Evolutionary conservation across 2,329 filamentous ascomycete species (phyloP), one percentile per base, ranked within the genome.

Genomic region (Phoma sp.): DNA sequence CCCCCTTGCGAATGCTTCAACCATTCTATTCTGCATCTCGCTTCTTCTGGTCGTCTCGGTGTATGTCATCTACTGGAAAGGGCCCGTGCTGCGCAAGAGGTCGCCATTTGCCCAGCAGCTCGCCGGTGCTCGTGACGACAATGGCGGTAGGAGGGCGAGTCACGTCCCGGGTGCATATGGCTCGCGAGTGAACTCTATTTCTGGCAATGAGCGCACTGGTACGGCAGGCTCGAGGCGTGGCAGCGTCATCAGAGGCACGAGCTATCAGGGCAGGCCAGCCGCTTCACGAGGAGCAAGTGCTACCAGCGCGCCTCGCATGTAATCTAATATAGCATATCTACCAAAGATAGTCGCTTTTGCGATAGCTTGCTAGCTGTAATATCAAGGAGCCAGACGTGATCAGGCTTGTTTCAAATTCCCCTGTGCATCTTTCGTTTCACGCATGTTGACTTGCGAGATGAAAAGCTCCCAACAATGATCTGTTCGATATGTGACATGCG

Each of bases 61-160:
- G 2, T 63, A 83, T 18, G 76, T 86, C 4, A 77, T 81, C 8
- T 76, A 81, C 38, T 81, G 78, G 77, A 82, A 84, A 60, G 84
- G 85, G 0, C 82, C 83, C 0, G 71, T 70, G 2, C 76, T 87
- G 27, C 76, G 84, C 5, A 78, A 75, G 50, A 74, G 77, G 10
- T 83, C 80, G 47, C 77, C 80, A 5, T 86, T 86, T 60, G 83
- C 83, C 0, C 77, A 82, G 63, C 69, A 78, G 53, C 65, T 80
- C 13, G 68, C 64, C 18, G 60, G 65, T 23, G 66, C 71, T 44
- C 67, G 68, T 55, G 65, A 66, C 1, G 69, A 73, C 25, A 64
- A 59, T 18, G 70, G 69, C n/a, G 70, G 69, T 4, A 65, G 71
- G 29, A 63, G 70, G 22, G 69, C 72, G 6, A 71, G 68, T 49